Evolutionary conservation across 2,329 filamentous ascomycete genomes (phyloP), one percentile per base, ranked within the genome.

Genomic region (Albifimbria verrucaria): DNA sequence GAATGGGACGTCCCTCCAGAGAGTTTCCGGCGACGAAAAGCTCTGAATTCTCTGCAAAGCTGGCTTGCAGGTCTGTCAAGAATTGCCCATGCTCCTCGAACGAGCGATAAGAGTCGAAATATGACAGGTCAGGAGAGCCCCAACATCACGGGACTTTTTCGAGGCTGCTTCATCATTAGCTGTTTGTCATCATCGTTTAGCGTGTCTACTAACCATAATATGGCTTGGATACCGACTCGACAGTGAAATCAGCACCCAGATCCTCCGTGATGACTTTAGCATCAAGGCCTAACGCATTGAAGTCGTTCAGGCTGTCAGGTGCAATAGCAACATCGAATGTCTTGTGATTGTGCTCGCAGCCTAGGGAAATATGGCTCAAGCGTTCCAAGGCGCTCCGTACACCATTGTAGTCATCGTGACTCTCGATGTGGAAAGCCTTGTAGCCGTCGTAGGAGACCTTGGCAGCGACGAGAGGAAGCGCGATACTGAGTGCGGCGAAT

Each of bases 21-120:
- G 78, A 80, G 23, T 64, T 72, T 3, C 81, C 81, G 2, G 75
- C 68, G 7, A 68, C 72, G 32, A 83, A 71, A n/a, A 81, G 65
- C 53, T 78, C 72, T 0, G 80, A 72, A 55, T 79, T 76, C 25
- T 57, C 57, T 4, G 77, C 65, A 55, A 77, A 75, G 1, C 66
- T 56, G 0, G 67, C 58, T n/a, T 72, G 68, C 3, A 85, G 64
- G 46, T 78, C 74, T 0, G 65, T 62, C 24, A 82, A 68, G 56
- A 73, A 84, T 23, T 72, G 63, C 15, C 77, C 53, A 59, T 83
- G 81, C 53, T 81, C 76, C 3, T 68, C 68, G 53, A 80, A 82
- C 1, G 67, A 36, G 57, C 84, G 81, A 60, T 83, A 85, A 2
- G 70, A 71, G 52, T 77, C 71, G 66, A 82, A 84, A 73, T 77